Evolutionary conservation across 2,329 filamentous ascomycete genomes (phyloP).

Genomic region (Claviceps humidiphila): DNA sequence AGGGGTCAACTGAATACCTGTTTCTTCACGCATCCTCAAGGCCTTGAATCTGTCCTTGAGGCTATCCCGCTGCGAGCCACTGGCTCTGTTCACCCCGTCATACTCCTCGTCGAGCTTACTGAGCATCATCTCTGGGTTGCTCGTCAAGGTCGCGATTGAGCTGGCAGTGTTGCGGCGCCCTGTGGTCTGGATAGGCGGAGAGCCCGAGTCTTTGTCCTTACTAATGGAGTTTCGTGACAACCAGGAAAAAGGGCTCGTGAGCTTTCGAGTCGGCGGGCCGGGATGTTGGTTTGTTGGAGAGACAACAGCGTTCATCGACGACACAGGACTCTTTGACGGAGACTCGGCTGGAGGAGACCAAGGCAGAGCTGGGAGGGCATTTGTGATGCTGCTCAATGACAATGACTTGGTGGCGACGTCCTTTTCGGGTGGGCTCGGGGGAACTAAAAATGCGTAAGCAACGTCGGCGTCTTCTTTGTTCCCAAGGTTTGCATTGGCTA

Average conservation of each 20-base stretch:
- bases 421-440: conserved; percentile 20
- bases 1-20: conserved; percentile 36
- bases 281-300: conserved; percentile 18
- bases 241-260: conserved; percentile 81
- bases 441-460: conserved; percentile 14
- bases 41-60: conserved; percentile 69
- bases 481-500: background rate
- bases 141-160: conserved; percentile 64
- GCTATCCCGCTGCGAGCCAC: conserved; percentile 42
- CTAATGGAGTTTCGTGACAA: conserved; percentile 55
- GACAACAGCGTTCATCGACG: conserved; percentile 18
- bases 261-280: conserved; percentile 45
- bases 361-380: conserved; percentile 57
- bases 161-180: conserved; percentile 60
- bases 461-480: background rate
- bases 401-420: conserved; percentile 40
- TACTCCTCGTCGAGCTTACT: conserved; percentile 62
- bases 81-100: conserved; percentile 33
- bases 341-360: conserved; percentile 50
- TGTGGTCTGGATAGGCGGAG: conserved; percentile 35
- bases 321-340: conserved; percentile 31
- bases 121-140: conserved; percentile 70
- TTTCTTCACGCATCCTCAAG: conserved; percentile 62
- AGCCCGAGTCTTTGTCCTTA: conserved; percentile 43
- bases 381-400: conserved; percentile 58